Evolutionary conservation across 192 early-diverging fungal species (phyloP).

Genomic region (Gonapodya prolifera): DNA sequence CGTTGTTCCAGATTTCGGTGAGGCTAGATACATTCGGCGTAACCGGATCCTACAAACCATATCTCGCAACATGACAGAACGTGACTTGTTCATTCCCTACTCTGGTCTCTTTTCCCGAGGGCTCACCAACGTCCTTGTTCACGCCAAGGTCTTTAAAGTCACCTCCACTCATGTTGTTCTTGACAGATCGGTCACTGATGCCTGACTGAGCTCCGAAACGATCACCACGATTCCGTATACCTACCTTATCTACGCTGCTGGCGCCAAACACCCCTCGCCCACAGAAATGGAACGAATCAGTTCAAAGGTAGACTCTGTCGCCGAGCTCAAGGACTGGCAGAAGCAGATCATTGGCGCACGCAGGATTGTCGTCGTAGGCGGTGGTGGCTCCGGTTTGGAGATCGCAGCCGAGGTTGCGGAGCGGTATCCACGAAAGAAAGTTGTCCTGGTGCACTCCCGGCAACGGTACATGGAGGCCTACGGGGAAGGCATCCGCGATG

Average conservation of each 20-base stretch:
- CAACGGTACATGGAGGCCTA: conserved; percentile 41
- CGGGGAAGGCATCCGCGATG: conserved; percentile 36
- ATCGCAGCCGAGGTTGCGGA: conserved; percentile 61
- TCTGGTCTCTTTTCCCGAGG: conserved; percentile 21
- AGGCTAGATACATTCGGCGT: too few species aligned
- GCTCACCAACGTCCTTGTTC: conserved; percentile 20
- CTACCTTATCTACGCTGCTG: conserved; percentile 42
- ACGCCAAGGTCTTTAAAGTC: conserved; percentile 30
- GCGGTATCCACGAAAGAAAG: conserved; percentile 41
- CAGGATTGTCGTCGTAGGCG: conserved; percentile 55
- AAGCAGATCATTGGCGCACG: conserved; percentile 40
- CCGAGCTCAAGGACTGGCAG: conserved; percentile 25
- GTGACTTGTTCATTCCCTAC: conserved; percentile 47
- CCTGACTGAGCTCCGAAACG: not conserved
- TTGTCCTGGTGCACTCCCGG: conserved; percentile 51
- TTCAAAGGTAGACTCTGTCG: conserved; percentile 29
- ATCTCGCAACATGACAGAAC: conserved; percentile 13
- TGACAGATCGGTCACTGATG: conserved; percentile 26
- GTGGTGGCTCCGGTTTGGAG: conserved; percentile 65
- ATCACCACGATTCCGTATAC: conserved; percentile 23
- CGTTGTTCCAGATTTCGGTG: conserved; percentile 31
- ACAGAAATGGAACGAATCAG: conserved; percentile 22
- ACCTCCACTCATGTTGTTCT: conserved; percentile 30
- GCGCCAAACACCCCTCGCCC: conserved; percentile 34
- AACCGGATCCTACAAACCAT: too few species aligned